A percentile compares a stretch with the other conserved stretches of the same genome.
Conservation (phyloP, 805 yeast genomes). For the Yamadazyma tumulicola region DNA sequence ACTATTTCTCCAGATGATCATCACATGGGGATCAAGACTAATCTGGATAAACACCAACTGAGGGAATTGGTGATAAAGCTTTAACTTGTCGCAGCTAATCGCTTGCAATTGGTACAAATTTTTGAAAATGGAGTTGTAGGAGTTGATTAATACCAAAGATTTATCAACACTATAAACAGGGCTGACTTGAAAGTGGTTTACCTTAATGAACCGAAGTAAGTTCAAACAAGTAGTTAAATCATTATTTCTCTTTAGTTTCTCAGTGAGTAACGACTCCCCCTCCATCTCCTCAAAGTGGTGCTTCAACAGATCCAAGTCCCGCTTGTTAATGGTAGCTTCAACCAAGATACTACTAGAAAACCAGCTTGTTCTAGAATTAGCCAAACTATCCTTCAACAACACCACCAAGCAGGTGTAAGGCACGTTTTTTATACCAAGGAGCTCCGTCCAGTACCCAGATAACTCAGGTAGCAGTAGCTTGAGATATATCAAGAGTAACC, state of each 20-base stretch:
- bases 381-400: slow-evolving; percentile 3
- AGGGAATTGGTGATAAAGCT: slow-evolving; percentile 2
- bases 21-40: no score
- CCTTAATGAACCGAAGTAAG: slow-evolving; percentile 3
- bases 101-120: slow-evolving; percentile 6
- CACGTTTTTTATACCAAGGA: background rate
- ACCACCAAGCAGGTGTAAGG: background rate
- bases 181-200: slow-evolving; percentile 2
- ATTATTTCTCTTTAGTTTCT: slow-evolving; percentile 4
- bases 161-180: background rate
- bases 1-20: slow-evolving; percentile 9
- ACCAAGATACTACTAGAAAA: slow-evolving; percentile 6
- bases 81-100: slow-evolving; percentile 4
- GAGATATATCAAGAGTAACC: slow-evolving; percentile 3
- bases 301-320: slow-evolving; percentile 1
- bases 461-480: background rate
- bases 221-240: slow-evolving; percentile 10
- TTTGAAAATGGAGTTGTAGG: slow-evolving; percentile 3
- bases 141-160: slow-evolving; percentile 2
- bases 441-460: slow-evolving; percentile 1
- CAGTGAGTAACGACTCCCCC: background rate
- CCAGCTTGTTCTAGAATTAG: slow-evolving; percentile 5
- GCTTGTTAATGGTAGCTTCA: background rate
- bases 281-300: slow-evolving; percentile 1
- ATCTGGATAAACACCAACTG: slow-evolving; percentile 10